Conservation (phyloP, 2,329 filamentous ascomycete genomes). For the Paracamarosporium sp. region DNA sequence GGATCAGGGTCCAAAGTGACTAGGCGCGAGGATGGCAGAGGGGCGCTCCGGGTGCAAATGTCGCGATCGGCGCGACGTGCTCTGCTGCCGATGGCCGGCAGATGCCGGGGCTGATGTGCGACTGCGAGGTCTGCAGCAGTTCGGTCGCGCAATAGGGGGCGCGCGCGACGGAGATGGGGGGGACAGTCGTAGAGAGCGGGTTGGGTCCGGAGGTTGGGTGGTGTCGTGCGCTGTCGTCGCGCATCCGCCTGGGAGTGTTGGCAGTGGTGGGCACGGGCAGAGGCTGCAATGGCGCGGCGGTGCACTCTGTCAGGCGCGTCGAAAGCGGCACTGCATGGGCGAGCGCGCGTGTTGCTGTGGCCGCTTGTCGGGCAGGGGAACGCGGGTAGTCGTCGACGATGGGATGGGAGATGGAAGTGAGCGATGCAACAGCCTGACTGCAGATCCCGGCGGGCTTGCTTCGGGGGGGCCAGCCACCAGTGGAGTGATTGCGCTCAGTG, state of each 20-base stretch:
- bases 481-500: neutral
- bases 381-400: constrained; percentile 29
- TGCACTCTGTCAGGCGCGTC: constrained; percentile 26
- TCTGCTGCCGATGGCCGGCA: constrained; percentile 25
- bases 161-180: constrained; percentile 29
- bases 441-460: constrained; percentile 3
- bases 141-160: constrained; percentile 25
- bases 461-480: neutral
- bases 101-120: constrained; percentile 34
- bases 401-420: constrained; percentile 30
- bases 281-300: constrained; percentile 33
- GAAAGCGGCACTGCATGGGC: constrained; percentile 37
- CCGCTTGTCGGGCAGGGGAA: constrained; percentile 32
- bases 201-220: constrained; percentile 32
- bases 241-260: constrained; percentile 34
- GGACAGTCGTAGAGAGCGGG: constrained; percentile 19
- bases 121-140: constrained; percentile 16
- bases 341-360: constrained; percentile 28
- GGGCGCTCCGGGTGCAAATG: constrained; percentile 22
- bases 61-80: constrained; percentile 28
- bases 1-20: neutral
- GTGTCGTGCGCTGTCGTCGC: constrained; percentile 36
- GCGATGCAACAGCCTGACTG: constrained; percentile 1
- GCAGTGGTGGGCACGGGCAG: constrained; percentile 25
- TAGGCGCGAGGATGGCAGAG: constrained; percentile 6